Percentiles rank a stretch among this genome's conserved stretches.
These are phyloP conservation scores for Dictyostelium firmibasis DNA, from an alignment of 78 protist species.

Conservation along the genomic window DNA sequence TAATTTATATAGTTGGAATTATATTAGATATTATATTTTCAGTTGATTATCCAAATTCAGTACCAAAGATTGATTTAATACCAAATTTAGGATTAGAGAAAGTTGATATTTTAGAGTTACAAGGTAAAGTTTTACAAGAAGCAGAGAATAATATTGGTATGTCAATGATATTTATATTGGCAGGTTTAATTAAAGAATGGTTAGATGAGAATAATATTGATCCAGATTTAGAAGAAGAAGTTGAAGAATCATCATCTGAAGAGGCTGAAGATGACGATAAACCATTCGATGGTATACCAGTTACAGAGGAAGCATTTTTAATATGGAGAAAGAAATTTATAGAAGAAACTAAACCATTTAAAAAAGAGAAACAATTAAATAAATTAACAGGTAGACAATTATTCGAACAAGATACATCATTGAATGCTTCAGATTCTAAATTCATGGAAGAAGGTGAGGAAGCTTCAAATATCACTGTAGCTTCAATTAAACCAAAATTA, in stretches of 20 bases:
- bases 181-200: conserved; percentile 71
- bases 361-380: conserved; percentile 1
- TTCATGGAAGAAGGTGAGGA: conserved; percentile 75
- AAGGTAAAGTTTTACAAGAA: neutral
- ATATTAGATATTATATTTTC: conserved; percentile 70
- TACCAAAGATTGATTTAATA: conserved; percentile 54
- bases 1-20: conserved; percentile 31
- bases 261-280: conserved; percentile 43
- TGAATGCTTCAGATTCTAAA: conserved; percentile 40
- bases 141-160: conserved; percentile 67
- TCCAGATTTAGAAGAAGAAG: conserved; percentile 44
- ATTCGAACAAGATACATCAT: conserved; percentile 40
- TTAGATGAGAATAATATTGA: conserved; percentile 60
- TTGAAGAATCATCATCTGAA: neutral
- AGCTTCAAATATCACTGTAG: conserved; percentile 1
- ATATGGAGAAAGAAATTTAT: conserved; percentile 60
- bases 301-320: conserved; percentile 27
- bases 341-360: conserved; percentile 33
- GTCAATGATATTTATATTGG: conserved; percentile 70
- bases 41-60: conserved; percentile 65
- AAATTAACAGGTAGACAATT: conserved; percentile 64
- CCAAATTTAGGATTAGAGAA: conserved; percentile 13
- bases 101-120: conserved; percentile 18
- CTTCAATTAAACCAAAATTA: conserved; percentile 32
- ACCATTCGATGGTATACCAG: conserved; percentile 65